Conservation (phyloP, 495 filamentous ascomycete genomes). For the Neurospora sp. region DNA sequence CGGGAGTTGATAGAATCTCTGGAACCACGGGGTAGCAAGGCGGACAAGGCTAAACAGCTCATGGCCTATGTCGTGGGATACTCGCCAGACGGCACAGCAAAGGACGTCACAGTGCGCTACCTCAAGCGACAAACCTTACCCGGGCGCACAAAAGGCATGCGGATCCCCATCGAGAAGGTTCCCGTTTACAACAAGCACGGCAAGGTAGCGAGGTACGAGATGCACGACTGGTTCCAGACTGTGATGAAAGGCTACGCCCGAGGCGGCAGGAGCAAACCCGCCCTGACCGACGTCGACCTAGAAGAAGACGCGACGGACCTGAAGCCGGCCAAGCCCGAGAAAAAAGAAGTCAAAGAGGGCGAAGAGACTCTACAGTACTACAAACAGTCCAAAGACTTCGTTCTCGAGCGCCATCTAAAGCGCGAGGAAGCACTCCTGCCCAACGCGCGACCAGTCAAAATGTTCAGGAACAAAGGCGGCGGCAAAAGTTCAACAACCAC, state of each 20-base stretch:
- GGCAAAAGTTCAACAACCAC: slow-evolving; percentile 52
- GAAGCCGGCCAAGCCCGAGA: slow-evolving; percentile 57
- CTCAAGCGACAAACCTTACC: slow-evolving; percentile 75
- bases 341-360: slow-evolving; percentile 59
- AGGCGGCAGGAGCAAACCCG: slow-evolving; percentile 35
- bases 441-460: slow-evolving; percentile 57
- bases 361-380: slow-evolving; percentile 79
- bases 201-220: slow-evolving; percentile 58
- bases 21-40: slow-evolving; percentile 71
- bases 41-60: slow-evolving; percentile 77
- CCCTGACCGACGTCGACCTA: slow-evolving; percentile 58
- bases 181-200: slow-evolving; percentile 63
- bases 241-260: slow-evolving; percentile 66
- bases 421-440: slow-evolving; percentile 83
- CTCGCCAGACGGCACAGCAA: slow-evolving; percentile 77
- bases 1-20: slow-evolving; percentile 64
- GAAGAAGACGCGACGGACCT: slow-evolving; percentile 69
- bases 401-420: slow-evolving; percentile 78
- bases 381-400: slow-evolving; percentile 74
- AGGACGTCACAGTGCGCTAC: slow-evolving; percentile 91
- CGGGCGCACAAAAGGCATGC: slow-evolving; percentile 80
- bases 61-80: slow-evolving; percentile 87
- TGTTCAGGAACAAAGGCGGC: slow-evolving; percentile 52
- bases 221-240: slow-evolving; percentile 77
- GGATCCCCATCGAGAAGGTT: slow-evolving; percentile 66